A percentile compares a stretch with the other conserved stretches of the same genome.
These are phyloP conservation scores for Pseudopyricularia javanii DNA, from an alignment of 2,329 filamentous ascomycete genomes.

Conservation along the genomic window DNA sequence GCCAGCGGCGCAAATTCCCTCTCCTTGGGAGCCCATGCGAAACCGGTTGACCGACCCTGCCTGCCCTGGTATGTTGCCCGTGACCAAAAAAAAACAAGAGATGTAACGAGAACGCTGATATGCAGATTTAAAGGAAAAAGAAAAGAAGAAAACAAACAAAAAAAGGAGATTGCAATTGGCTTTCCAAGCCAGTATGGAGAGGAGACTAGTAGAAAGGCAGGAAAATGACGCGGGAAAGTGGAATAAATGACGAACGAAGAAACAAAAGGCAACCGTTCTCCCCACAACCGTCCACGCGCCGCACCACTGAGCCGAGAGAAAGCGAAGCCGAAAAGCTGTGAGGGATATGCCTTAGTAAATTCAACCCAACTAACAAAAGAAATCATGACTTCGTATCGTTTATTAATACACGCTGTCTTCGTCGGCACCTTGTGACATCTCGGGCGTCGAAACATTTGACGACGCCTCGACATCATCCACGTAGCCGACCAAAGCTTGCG, in stretches of 20 bases:
- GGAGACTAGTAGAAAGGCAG: conserved; percentile 6
- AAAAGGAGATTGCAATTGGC: conserved; percentile 8
- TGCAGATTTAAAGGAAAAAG: conserved; percentile 12
- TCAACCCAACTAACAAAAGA: conserved; percentile 23
- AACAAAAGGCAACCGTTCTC: conserved; percentile 8
- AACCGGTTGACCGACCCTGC: conserved; percentile 24
- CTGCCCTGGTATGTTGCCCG: conserved; percentile 33
- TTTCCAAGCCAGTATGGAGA: conserved; percentile 8
- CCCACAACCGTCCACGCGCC: conserved; percentile 1
- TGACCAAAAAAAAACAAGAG: conserved; percentile 23
- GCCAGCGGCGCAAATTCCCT: conserved; percentile 17
- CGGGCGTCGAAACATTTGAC: conserved; percentile 57
- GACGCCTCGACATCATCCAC: conserved; percentile 70
- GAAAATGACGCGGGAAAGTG: conserved; percentile 5
- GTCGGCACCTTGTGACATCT: conserved; percentile 60
- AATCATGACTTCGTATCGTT: conserved; percentile 37
- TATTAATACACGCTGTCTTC: conserved; percentile 54
- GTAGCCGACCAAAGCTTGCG: conserved; percentile 87
- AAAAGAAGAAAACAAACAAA: conserved; percentile 20
- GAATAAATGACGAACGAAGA: conserved; percentile 9
- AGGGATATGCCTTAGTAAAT: conserved; percentile 31
- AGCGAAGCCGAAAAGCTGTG: conserved; percentile 20
- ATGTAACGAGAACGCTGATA: conserved; percentile 16
- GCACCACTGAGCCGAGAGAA: conserved; percentile 10
- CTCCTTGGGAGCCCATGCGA: conserved; percentile 23